Evolutionary conservation across 768 basidiomycete species (phyloP), one percentile per base, ranked within the genome.

Genomic region (Daedaleopsis sinensis): DNA sequence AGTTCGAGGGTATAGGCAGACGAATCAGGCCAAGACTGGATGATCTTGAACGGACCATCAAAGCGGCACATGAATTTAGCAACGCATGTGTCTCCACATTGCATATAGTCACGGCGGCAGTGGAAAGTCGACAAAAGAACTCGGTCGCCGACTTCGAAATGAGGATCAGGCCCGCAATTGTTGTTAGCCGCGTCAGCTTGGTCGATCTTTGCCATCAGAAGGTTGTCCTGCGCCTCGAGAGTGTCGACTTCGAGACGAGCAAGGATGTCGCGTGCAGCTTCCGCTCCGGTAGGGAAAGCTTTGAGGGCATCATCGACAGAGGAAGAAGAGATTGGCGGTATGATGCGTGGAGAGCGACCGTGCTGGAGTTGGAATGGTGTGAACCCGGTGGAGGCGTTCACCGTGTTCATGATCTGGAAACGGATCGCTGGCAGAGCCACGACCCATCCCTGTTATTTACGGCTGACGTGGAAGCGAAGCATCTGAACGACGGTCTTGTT

Each of bases 31-130:
- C n/a, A n/a, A n/a, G 66, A 35, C 61, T 71, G 10, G 61, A 36
- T 10, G 60, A 71, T 59, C 0, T n/a, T 55, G 57, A 66, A 73
- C 1, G 68, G 70, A 1, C 72, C 69, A 52, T 80, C 75, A n/a
- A 50, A 76, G 0, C 68, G 58, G 0, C 78, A 75, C 70, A 82
- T 76, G 57, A 81, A 81, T 53, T 83, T 83, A 0, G 76, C 77
- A 0, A 76, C 76, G 0, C 71, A 64, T 3, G 71, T 68, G 3
- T 71, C 65, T 0, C 73, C 71, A 0, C 46, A 42, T 0, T 53
- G n/a, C 24, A 67, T 67, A 55, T 75, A 80, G 1, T 76, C 68
- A 1, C 62, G 49, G 0, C 66, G 39, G 0, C 70, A 59, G 42
- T 77, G 62, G 10, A 64, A 44, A 0, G 77, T 80, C 0, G 77